Evolutionary conservation across 2,329 filamentous ascomycete species (phyloP), one percentile per base, ranked within the genome.

Genomic region (Phialocephala subalpina): DNA sequence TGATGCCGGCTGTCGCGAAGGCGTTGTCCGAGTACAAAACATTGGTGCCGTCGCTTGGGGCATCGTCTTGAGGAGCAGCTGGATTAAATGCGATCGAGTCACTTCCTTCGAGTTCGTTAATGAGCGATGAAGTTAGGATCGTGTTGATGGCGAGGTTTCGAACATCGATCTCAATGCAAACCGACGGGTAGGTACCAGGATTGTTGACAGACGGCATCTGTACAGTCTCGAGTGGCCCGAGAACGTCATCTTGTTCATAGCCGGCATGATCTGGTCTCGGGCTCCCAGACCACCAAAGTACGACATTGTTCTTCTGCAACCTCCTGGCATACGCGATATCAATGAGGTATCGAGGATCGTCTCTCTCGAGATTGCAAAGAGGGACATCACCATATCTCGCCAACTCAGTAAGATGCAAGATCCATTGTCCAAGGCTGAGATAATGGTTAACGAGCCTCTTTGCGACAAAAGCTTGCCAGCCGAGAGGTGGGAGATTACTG

Each of bases 131-230:
- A 0, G 96, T 97, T 20, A 99, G 83, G 57, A 99, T 97, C 0
- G 97, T 99, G 80, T 99, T 99, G 81, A 99, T 98, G 4, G 94
- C 92, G 16, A 99, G 85, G 75, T 99, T 99, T 55, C 94, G 92
- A 58, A 99, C 88, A 68, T 97, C 93, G 16, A 99, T 81, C 73
- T 99, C 96, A 68, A 99, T 96, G 76, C 96, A 99, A 2, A 99
- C 96, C 0, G 95, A 97, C 1, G 94, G 92, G 77, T 97, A 99
- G 0, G 95, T 97, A 47, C 94, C 95, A 0, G 95, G 92, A 59
- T 93, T 95, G 77, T 99, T 99, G 77, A 97, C 88, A 16, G 91
- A 91, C 0, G 96, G 95, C 93, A 98, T 97, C 66, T 92, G 90
- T 16, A 97, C 92, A 12, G 86, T 91, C 70, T 99, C 95, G 33